Conservation (phyloP, 2,329 filamentous ascomycete species). For the Leptographium wingfieldii region DNA sequence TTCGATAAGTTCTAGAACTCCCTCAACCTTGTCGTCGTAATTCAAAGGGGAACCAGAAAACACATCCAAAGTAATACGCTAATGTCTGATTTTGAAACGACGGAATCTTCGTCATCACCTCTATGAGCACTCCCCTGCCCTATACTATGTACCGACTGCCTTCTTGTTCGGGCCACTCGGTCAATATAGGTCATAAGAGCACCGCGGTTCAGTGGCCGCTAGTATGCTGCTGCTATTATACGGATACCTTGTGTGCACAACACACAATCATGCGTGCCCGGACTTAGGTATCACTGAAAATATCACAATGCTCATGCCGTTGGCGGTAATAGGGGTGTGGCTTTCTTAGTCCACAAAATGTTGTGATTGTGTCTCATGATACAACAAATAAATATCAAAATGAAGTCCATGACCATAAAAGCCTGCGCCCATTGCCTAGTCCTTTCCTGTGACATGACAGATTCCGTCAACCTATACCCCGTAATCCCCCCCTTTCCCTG, state of each 20-base stretch:
- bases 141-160: too few species aligned
- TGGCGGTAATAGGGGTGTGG: neutral
- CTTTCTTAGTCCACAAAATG: neutral
- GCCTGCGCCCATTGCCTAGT: constrained; percentile 1
- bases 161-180: neutral
- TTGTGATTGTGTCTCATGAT: constrained; percentile 2
- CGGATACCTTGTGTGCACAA: too few species aligned
- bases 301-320: neutral
- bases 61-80: neutral
- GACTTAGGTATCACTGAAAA: neutral
- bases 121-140: too few species aligned
- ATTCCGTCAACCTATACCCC: neutral
- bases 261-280: too few species aligned
- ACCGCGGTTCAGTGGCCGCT: too few species aligned
- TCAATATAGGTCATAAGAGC: neutral
- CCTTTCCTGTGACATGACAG: neutral
- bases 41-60: too few species aligned
- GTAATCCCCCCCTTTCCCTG: neutral
- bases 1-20: too few species aligned
- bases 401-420: neutral
- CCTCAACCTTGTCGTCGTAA: too few species aligned
- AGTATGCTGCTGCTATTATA: too few species aligned
- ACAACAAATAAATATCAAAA: neutral
- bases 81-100: neutral
- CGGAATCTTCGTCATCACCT: neutral